phyloP scores from a whole-genome alignment of 1,139 yeast genomes.

The Suhomyces terraborum region DNA sequence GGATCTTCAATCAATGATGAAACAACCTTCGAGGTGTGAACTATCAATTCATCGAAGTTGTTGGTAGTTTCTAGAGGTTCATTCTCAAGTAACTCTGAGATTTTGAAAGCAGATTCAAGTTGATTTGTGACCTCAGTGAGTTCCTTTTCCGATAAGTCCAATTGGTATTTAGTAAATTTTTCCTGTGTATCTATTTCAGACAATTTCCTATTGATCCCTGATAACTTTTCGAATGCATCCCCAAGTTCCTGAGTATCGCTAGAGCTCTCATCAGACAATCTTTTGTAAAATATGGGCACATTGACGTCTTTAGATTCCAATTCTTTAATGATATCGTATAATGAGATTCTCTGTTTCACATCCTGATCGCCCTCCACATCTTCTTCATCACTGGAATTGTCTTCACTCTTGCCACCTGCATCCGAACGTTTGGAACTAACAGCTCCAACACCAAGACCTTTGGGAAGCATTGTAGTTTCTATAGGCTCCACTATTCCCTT shows the following conservation, averaged over 20 bases:
- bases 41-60: background rate
- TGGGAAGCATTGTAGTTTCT: constrained; percentile 65
- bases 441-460: constrained; percentile 75
- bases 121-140: constrained; percentile 4
- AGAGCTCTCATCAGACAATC: constrained; percentile 23
- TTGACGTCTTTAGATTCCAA: constrained; percentile 29
- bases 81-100: constrained; percentile 5
- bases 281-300: constrained; percentile 32
- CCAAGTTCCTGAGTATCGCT: constrained; percentile 10
- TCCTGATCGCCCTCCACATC: no score
- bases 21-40: background rate
- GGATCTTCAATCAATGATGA: constrained; percentile 3
- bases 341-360: constrained; percentile 10
- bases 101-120: constrained; percentile 5
- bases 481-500: constrained; percentile 81
- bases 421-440: constrained; percentile 32
- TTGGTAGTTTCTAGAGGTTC: background rate
- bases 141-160: constrained; percentile 15
- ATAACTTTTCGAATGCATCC: constrained; percentile 19
- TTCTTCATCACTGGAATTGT: no score
- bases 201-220: constrained; percentile 19
- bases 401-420: no score
- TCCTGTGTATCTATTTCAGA: constrained; percentile 24
- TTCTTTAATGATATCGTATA: constrained; percentile 31
- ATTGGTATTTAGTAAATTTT: constrained; percentile 21